Evolutionary conservation across 2,329 filamentous ascomycete genomes (phyloP).

Genomic region (Xylariales sp.): DNA sequence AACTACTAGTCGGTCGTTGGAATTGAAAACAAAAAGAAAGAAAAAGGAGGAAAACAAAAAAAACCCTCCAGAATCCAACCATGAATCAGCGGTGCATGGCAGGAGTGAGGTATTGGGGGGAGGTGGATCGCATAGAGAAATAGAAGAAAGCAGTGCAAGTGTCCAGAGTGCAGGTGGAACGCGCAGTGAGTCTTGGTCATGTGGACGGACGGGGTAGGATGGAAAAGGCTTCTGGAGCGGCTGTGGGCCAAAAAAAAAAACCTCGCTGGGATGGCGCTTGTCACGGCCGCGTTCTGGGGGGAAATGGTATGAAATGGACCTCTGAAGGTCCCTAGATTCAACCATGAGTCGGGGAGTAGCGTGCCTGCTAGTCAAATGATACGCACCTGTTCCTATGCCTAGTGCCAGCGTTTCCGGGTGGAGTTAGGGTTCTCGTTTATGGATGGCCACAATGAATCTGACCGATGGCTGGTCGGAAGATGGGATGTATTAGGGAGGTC

Average conservation of each 20-base stretch:
- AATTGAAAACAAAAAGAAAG: neutral
- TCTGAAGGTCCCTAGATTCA: conserved; percentile 1
- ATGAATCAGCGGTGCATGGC: too few relatives aligned
- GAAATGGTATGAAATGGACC: neutral
- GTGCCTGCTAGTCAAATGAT: conserved; percentile 2
- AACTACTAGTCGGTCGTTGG: too few relatives aligned
- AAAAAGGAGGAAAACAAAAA: neutral
- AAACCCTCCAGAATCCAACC: neutral
- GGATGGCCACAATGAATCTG: conserved; percentile 5
- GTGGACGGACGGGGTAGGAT: too few relatives aligned
- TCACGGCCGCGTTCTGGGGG: conserved; percentile 7
- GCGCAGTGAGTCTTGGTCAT: too few relatives aligned
- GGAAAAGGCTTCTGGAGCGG: too few relatives aligned
- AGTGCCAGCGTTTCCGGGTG: conserved; percentile 2
- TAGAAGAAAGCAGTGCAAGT: too few relatives aligned
- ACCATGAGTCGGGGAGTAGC: conserved; percentile 4
- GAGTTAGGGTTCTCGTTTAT: conserved; percentile 6
- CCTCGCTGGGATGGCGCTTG: conserved; percentile 2
- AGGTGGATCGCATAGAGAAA: too few relatives aligned
- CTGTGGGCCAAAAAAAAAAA: neutral
- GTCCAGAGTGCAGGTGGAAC: too few relatives aligned
- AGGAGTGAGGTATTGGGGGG: too few relatives aligned
- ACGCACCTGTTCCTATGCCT: conserved; percentile 2
- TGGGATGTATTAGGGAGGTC: conserved; percentile 3
- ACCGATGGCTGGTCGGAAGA: conserved; percentile 6